Evolutionary conservation across 1,284 basidiomycete genomes (phyloP).

Genomic region (Ganoderma multipileum): DNA sequence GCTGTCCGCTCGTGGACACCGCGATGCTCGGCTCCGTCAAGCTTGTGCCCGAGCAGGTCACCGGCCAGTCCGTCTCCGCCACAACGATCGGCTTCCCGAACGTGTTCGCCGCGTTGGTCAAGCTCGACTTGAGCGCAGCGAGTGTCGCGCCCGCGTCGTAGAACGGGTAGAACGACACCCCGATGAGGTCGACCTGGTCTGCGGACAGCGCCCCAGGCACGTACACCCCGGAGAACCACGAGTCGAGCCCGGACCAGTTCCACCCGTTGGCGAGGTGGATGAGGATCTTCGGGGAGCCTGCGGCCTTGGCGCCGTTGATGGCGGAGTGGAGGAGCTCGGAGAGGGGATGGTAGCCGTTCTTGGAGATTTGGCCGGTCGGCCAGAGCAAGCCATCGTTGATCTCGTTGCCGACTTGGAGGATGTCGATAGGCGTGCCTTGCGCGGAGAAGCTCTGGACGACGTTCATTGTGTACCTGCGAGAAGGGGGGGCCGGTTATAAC

Average conservation of each 20-base stretch:
- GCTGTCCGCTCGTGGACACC: slow-evolving; percentile 59
- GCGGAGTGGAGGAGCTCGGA: slow-evolving; percentile 70
- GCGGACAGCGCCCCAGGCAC: slow-evolving; percentile 56
- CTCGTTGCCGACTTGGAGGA: slow-evolving; percentile 67
- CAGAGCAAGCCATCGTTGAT: slow-evolving; percentile 70
- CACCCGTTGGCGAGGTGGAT: slow-evolving; percentile 73
- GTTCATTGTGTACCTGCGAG: slow-evolving; percentile 57
- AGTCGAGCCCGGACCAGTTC: slow-evolving; percentile 53
- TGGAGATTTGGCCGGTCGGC: slow-evolving; percentile 63
- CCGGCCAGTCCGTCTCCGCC: slow-evolving; percentile 73
- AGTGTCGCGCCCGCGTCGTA: slow-evolving; percentile 65
- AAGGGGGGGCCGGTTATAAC: neutral
- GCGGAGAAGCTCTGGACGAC: slow-evolving; percentile 56
- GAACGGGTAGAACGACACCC: slow-evolving; percentile 72
- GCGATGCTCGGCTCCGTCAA: slow-evolving; percentile 58
- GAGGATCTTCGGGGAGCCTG: slow-evolving; percentile 56
- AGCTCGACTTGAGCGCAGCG: slow-evolving; percentile 53
- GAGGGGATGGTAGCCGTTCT: slow-evolving; percentile 57
- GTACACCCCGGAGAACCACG: slow-evolving; percentile 61
- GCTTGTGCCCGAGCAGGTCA: slow-evolving; percentile 51
- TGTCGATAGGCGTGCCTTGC: slow-evolving; percentile 62
- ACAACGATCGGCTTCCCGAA: slow-evolving; percentile 64
- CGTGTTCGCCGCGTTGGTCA: slow-evolving; percentile 56
- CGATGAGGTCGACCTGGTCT: slow-evolving; percentile 63
- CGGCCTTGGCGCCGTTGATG: slow-evolving; percentile 52